Conservation (phyloP, 441 rosid genomes). For the Lepidium campestre region DNA sequence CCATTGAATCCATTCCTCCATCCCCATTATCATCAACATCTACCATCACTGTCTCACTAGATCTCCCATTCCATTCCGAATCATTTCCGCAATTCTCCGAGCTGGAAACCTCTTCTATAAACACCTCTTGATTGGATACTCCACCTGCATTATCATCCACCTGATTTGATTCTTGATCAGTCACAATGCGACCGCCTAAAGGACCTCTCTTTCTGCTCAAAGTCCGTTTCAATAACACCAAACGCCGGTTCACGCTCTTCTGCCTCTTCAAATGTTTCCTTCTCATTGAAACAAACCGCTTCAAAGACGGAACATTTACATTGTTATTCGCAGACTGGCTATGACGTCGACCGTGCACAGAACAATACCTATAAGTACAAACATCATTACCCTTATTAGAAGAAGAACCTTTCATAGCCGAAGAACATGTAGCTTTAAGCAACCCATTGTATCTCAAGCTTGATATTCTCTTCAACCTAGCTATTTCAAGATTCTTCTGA, state of each 20-base stretch:
- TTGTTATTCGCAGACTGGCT: slow-evolving; percentile 7
- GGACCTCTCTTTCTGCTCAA: slow-evolving; percentile 35
- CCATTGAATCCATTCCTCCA: neutral
- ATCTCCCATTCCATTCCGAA: neutral
- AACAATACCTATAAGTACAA: slow-evolving; percentile 78
- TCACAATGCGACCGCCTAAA: slow-evolving; percentile 11
- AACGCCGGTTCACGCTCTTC: slow-evolving; percentile 42
- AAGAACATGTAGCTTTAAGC: slow-evolving; percentile 71
- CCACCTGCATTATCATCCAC: slow-evolving; percentile 17
- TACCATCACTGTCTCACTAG: neutral
- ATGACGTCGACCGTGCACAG: slow-evolving; percentile 65
- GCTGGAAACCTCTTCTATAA: slow-evolving; percentile 18
- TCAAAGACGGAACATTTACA: slow-evolving; percentile 44
- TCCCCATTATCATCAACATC: slow-evolving; percentile 2
- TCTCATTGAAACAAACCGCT: slow-evolving; percentile 62
- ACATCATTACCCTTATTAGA: slow-evolving; percentile 37
- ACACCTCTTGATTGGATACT: neutral
- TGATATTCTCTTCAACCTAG: slow-evolving; percentile 37
- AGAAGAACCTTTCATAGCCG: slow-evolving; percentile 58
- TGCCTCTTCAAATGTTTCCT: slow-evolving; percentile 44
- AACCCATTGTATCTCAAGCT: slow-evolving; percentile 36
- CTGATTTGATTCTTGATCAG: slow-evolving; percentile 19
- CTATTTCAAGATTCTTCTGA: slow-evolving; percentile 27
- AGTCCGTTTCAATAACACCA: slow-evolving; percentile 28
- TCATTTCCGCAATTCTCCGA: slow-evolving; percentile 7